Evolutionary conservation across 1,284 basidiomycete species (phyloP), one percentile per base, ranked within the genome.

Genomic region (Papiliotrema flavescens): DNA sequence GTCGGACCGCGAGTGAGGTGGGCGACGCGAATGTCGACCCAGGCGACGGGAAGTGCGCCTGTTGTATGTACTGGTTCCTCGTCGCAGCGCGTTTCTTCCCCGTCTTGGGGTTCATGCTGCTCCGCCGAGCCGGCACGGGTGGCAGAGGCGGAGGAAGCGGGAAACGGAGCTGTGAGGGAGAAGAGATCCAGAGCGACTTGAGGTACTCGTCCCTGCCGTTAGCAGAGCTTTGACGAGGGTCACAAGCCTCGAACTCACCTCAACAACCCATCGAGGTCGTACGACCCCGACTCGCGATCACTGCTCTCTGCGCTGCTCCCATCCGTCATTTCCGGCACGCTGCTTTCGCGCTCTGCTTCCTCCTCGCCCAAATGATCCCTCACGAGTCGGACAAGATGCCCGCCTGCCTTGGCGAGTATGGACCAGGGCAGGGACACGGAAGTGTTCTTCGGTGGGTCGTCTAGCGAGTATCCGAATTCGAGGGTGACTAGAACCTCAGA

Each of bases 241-340:
- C 6, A 19, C 5, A 17, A 20, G 36, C 19, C 19, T 48, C 35
- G 24, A n/a, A 62, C 65, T 53, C 37, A 67, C 64, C 60, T 26
- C 9, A 63, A 51, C 41, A 64, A 52, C 8, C 55, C 48, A 23
- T 54, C 53, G 2, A 62, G 48, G 17, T 55, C 56, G 45, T 62
- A 57, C 5, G 39, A 7, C 39, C 65, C 68, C 22, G 54, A 59
- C 24, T 70, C 67, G 22, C 62, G 50, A 46, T 68, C 68, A 24
- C 57, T 61, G n/a, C 66, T 66, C 39, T 63, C 63, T n/a, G 61
- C 63, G 42, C 64, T 66, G 47, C 60, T 61, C 22, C 63, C 60
- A 48, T 70, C 68, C 40, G 68, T 70, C 66, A 68, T 58, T 2
- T 58, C 63, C 2, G 59, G 59, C 23, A 32, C 51, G 36, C 34